phyloP scores from a whole-genome alignment of 2,329 filamentous ascomycete genomes.

The Arthroderma sp. region DNA sequence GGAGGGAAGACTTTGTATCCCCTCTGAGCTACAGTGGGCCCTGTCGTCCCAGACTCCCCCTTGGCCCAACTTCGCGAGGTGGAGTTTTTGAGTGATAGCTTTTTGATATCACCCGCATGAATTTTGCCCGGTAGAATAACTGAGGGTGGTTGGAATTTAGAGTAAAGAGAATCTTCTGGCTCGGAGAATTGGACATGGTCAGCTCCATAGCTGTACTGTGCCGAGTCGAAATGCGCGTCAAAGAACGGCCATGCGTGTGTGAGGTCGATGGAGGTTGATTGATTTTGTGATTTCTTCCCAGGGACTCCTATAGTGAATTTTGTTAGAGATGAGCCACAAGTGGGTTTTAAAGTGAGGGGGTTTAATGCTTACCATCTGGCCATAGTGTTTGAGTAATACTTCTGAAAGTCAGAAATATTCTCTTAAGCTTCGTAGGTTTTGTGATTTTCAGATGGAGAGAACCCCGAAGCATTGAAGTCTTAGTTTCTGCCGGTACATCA shows the following conservation, averaged over 20 bases:
- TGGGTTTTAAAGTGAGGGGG: not conserved
- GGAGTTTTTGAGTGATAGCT: conserved; percentile 64
- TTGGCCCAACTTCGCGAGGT: conserved; percentile 78
- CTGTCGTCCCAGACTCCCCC: conserved; percentile 48
- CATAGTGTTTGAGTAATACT: conserved; percentile 84
- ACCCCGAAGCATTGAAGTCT: conserved; percentile 72
- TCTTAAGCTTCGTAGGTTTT: conserved; percentile 87
- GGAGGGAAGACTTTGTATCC: conserved; percentile 78
- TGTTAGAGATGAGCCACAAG: not conserved
- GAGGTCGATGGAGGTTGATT: conserved; percentile 72
- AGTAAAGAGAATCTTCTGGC: conserved; percentile 9
- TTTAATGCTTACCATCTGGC: conserved; percentile 57
- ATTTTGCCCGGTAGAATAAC: no score
- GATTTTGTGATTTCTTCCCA: conserved; percentile 67
- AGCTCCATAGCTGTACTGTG: conserved; percentile 48
- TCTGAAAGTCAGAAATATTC: conserved; percentile 71
- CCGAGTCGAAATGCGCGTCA: conserved; percentile 51
- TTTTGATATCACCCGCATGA: conserved; percentile 40
- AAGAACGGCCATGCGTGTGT: conserved; percentile 89
- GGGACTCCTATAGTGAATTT: conserved; percentile 51
- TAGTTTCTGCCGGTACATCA: conserved; percentile 41
- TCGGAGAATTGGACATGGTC: conserved; percentile 48
- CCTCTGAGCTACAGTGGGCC: conserved; percentile 52
- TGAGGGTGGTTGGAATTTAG: no score
- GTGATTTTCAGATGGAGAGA: conserved; percentile 68